Percentiles rank a stretch among this genome's conserved stretches.
Evolutionary conservation across 2,329 filamentous ascomycete genomes (phyloP).

Genomic region (Hypoxylon sp.): DNA sequence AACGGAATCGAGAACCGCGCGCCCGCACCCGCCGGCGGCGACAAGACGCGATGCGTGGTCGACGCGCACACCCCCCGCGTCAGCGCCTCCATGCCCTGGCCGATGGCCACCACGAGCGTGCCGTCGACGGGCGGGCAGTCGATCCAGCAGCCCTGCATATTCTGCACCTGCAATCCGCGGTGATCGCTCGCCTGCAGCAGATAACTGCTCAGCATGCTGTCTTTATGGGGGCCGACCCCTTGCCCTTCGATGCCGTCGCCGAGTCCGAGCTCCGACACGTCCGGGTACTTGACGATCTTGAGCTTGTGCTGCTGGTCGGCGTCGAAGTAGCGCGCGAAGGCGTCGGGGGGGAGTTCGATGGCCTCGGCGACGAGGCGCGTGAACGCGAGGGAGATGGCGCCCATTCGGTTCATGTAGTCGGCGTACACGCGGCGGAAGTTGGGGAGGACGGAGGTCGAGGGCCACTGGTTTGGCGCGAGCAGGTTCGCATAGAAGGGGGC

Average conservation of each 20-base stretch:
- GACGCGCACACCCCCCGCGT: constrained; percentile 84
- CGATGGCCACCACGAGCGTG: constrained; percentile 88
- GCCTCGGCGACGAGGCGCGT: constrained; percentile 86
- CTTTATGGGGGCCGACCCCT: constrained; percentile 83
- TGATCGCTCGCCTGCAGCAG: constrained; percentile 84
- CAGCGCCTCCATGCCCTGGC: constrained; percentile 86
- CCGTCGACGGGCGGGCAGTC: constrained; percentile 81
- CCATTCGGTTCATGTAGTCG: constrained; percentile 83
- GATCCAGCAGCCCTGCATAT: constrained; percentile 81
- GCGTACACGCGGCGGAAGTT: constrained; percentile 75
- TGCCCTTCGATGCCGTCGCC: constrained; percentile 59
- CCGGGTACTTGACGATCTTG: constrained; percentile 90
- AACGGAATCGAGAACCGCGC: constrained; percentile 85
- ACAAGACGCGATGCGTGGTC: constrained; percentile 87
- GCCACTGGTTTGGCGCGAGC: constrained; percentile 84
- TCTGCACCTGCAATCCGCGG: constrained; percentile 84
- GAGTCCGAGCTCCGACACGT: constrained; percentile 69
- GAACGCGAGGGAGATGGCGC: constrained; percentile 76
- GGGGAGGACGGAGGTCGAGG: constrained; percentile 70
- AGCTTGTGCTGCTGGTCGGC: constrained; percentile 82
- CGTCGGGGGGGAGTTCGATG: constrained; percentile 74
- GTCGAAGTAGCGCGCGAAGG: constrained; percentile 85
- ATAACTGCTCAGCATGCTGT: constrained; percentile 85
- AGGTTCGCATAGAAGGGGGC: constrained; percentile 81
- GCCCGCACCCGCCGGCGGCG: constrained; percentile 74